Evolutionary conservation across 2,329 filamentous ascomycete genomes (phyloP), one percentile per base, ranked within the genome.

Genomic region (Nothopassalora personata): DNA sequence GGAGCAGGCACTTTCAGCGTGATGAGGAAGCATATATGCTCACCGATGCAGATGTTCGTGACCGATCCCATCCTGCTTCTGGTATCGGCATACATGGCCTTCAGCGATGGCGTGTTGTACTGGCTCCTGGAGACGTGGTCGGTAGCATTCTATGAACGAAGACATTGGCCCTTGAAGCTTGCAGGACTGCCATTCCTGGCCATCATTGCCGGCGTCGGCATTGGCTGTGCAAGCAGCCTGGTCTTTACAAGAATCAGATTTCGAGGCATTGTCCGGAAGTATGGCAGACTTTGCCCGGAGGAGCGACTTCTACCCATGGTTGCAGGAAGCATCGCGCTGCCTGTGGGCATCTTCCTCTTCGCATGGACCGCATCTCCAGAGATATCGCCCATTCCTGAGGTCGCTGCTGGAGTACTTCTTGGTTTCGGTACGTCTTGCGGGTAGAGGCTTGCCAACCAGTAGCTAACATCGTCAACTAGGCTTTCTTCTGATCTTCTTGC

Each of bases 61-160:
- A 65, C 74, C 39, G 80, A 81, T 60, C 79, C 80, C 0, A 81
- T 81, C 55, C 68, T 81, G 4, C 62, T 79, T 2, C 67, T 77
- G 18, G 71, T 81, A 48, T 81, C 79, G 0, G 60, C 80, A 8
- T 76, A 77, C 65, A 71, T 73, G 56, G 65, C 65, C 2, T 65
- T 77, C 49, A 60, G 68, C 23, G 71, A 69, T 56, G 71, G 67
- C 10, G 65, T 69, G 13, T 54, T 70, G 19, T 70, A 67, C 36
- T 54, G 70, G 19, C 73, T 78, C 55, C 76, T 81, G 58, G 73
- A 74, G 62, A 73, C 76, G 15, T 68, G 67, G 48, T 66, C 69
- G 4, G 61, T 68, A 19, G 59, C 63, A 7, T 72, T 67, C 49
- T 27, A 63, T 19, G 43, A 62, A 19, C 39, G 53, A 5, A 60